phyloP scores from a whole-genome alignment of 805 yeast genomes.

The Peterozyma toletana region DNA sequence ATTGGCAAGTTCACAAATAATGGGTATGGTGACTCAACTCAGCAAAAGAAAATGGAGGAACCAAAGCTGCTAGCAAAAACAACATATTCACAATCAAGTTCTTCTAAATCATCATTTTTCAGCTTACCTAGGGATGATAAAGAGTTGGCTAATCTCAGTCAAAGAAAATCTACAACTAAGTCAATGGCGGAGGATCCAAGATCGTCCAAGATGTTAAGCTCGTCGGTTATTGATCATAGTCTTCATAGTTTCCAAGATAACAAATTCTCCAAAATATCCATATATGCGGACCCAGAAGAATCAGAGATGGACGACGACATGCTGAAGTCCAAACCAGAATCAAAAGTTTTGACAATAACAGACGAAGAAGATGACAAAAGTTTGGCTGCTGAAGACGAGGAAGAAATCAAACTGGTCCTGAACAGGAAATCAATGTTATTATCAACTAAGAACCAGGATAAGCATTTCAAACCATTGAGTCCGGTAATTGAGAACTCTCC shows the following conservation, averaged over 20 bases:
- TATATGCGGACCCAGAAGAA: conserved; percentile 10
- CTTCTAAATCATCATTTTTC: too few species aligned
- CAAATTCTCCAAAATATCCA: conserved; percentile 7
- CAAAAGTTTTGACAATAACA: neutral
- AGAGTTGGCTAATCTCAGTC: too few species aligned
- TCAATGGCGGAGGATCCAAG: too few species aligned
- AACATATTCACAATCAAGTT: too few species aligned
- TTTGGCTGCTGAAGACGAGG: neutral
- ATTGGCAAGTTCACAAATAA: neutral
- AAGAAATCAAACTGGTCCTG: neutral
- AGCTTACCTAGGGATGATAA: too few species aligned
- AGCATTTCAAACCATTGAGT: neutral
- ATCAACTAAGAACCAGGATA: neutral
- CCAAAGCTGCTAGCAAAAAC: too few species aligned
- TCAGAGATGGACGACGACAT: neutral
- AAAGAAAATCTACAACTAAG: too few species aligned
- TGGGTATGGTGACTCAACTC: too few species aligned
- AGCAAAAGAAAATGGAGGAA: too few species aligned
- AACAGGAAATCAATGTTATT: neutral
- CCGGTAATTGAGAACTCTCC: neutral
- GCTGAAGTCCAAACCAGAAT: neutral
- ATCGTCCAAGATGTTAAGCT: too few species aligned
- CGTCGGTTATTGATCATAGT: too few species aligned
- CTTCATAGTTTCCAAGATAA: neutral
- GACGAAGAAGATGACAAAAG: neutral